Evolutionary conservation across 495 filamentous ascomycete genomes (phyloP), one percentile per base, ranked within the genome.

Genomic region (Aspergillus nidulans): DNA sequence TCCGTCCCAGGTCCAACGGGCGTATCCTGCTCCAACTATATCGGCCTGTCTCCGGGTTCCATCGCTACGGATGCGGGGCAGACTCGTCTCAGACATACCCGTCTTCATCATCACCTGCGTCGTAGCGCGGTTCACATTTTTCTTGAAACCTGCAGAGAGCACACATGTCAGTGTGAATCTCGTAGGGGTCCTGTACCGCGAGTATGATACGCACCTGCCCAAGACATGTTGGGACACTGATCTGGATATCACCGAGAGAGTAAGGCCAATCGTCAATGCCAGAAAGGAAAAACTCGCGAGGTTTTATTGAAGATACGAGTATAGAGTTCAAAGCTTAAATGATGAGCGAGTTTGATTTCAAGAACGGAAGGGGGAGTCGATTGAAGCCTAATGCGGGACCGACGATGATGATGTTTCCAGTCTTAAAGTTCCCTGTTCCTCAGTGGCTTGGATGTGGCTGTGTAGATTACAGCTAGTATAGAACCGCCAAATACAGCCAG

Each of bases 51-150:
- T 42, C 41, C 49, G 48, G 43, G 20, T 36, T 47, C n/a, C 32
- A 42, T 38, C 39, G 47, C 52, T 32, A 43, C 53, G 10, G 34
- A 45, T 40, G 50, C 36, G 53, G 42, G 58, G 42, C 21, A 49
- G 26, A 20, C 13, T 46, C 15, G 63, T 64, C 26, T 28, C 61
- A 61, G 32, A 64, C 77, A 58, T 66, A 90, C 87, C 90, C 18
- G 94, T 92, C 80, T 97, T 98, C 94, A 98, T 97, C 91, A 98
- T 97, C 52, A 97, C 92, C 85, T 96, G 92, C 69, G 95, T 97
- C 71, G 92, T 96, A 56, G 94, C 92, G 72, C 94, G 90, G 77
- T 94, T 94, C 78, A 96, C 91, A 81, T 92, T 95, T 70, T 97
- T 97, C 81, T 97, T 97, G 76, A 98, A 97, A 50, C 94, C 94